Evolutionary conservation across 2,329 filamentous ascomycete species (phyloP).

Genomic region (Huntiella bhutanensis): DNA sequence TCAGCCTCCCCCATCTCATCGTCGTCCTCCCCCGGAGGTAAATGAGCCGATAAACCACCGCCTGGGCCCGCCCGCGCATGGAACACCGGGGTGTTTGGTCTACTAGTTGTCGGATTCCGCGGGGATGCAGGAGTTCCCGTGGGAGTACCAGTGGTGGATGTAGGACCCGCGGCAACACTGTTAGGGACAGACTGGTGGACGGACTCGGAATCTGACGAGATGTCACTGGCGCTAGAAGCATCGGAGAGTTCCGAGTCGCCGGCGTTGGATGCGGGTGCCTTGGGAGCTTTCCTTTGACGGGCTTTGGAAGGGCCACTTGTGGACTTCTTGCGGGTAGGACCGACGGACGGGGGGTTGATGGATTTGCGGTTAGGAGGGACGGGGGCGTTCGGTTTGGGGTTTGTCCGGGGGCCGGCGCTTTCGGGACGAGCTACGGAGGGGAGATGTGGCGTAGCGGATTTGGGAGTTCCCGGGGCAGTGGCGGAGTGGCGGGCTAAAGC

Average conservation of each 20-base stretch:
- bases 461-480: conserved; percentile 42
- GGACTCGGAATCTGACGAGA: conserved; percentile 25
- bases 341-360: conserved; percentile 23
- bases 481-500: conserved; percentile 43
- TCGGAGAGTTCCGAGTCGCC: conserved; percentile 48
- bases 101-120: no score
- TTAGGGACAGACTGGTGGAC: conserved; percentile 13
- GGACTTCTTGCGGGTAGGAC: conserved; percentile 28
- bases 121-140: no score
- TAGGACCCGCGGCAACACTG: no score
- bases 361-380: conserved; percentile 24
- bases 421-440: conserved; percentile 28
- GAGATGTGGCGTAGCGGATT: conserved; percentile 19
- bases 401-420: conserved; percentile 39
- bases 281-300: conserved; percentile 39
- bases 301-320: conserved; percentile 27
- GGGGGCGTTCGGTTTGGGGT: conserved; percentile 25
- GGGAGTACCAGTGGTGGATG: no score
- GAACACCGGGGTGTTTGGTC: not conserved
- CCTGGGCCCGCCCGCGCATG: not conserved
- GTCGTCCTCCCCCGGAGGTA: conserved; percentile 27
- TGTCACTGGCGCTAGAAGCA: conserved; percentile 35
- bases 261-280: conserved; percentile 42
- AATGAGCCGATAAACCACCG: not conserved
- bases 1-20: conserved; percentile 36